Evolutionary conservation across 1,284 basidiomycete species (phyloP), one percentile per base, ranked within the genome.

Genomic region (Mycena sp.): DNA sequence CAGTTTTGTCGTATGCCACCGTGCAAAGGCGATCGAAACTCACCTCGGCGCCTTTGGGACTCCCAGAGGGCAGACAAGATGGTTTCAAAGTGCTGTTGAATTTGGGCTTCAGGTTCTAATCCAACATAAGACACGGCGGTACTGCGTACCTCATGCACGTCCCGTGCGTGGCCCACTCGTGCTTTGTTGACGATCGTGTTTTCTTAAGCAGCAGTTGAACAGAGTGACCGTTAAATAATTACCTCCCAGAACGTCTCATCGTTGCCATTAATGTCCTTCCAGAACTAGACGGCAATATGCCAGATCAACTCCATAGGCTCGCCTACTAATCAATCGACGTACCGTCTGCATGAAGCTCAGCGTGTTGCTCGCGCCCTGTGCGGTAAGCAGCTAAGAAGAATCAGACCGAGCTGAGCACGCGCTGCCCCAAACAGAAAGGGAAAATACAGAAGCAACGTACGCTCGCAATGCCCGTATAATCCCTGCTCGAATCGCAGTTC

Each of bases 121-220:
- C 16, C 32, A 12, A 14, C 26, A 16, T 62, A 10, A 2, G 52
- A 48, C 43, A 23, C 25, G 3, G 25, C 44, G 50, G 19, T 26
- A 25, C 7, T 11, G 26, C 49, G 12, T 67, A 86, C 86, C 86
- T 88, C 74, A 84, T 85, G 74, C 92, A 93, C 2, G 91, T 93
- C n/a, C 91, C 91, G 70, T 93, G 91, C 23, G 78, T 85, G 28
- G 78, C 67, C 90, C 89, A 92, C 74, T 91, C 90, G 65, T 91
- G 89, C 86, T 87, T 61, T 23, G 58, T 44, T 53, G 19, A 26
- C 6, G 29, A 16, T 16, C 32, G 32, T 53, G 43, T 19, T 23
- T 19, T 19, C 17, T 19, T 28, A n/a, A n/a, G n/a, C n/a, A n/a
- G n/a, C n/a, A n/a, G n/a, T n/a, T n/a, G n/a, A n/a, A n/a, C n/a